Base-by-base conservation (phyloP, 2,329 filamentous ascomycete species). In the Phialocephala sp. region DNA sequence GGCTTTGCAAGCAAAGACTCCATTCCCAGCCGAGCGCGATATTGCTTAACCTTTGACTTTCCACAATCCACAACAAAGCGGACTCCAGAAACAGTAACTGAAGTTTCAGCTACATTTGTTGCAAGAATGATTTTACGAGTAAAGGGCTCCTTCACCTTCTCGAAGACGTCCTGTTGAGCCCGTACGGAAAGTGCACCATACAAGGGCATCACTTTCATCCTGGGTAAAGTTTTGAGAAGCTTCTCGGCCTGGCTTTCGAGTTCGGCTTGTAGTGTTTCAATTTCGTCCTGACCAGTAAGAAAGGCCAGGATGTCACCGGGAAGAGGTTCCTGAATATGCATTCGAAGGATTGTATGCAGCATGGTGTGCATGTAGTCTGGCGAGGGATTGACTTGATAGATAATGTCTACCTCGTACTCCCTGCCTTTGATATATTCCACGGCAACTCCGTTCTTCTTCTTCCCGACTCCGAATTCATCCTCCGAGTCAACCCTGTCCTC, bases 61-160 rank as follows among this genome's bases (percentile, higher is more conserved):
- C 95, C 95, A 63, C 91, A 91, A 75, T 99, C 95, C 22, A 99
- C 85, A 11, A 99, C 94, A 72, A 91, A 95, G 4, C 92, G 88
- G 8, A 99, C 93, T 1, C 95, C 95, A 0, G 94, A 91, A 0
- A 99, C 94, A 0, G 95, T 99, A 66, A 99, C 91, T 0, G 95
- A 98, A 0, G 95, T 98, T 77, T 99, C 95, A n/a, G 95, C 95
- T 73, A 99, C 98, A 74, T 99, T 99, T 15, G 95, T 99, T 0
- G 94, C 90, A 0, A 99, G 82, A 0, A 99, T 93, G 14, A 98
- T 85, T 75, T 98, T 98, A 52, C 95, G 86, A 0, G 92, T 96
- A 63, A 84, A 85, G n/a, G 84, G 83, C 2, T 88, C 86, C 63
- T 87, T 87, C 24, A 91, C 85, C 0, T 91, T 91, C 62, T 89